Evolutionary conservation across 2,329 filamentous ascomycete species (phyloP), one percentile per base, ranked within the genome.

Genomic region (Fusarium tuaranense): DNA sequence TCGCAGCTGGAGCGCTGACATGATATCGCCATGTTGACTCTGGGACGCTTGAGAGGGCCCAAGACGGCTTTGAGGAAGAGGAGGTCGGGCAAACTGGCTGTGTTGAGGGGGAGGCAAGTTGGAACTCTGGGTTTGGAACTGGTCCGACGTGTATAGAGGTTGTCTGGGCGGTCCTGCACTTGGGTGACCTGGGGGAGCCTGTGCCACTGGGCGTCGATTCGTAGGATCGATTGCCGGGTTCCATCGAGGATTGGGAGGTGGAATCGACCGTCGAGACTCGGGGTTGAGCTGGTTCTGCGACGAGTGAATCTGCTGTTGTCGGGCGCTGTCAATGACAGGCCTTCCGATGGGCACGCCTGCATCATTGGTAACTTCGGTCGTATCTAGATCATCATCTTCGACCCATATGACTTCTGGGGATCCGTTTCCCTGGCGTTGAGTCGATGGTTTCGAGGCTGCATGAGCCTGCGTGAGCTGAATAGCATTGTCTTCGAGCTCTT

Each of bases 401-500:
- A 88, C 84, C 76, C 84, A 85, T n/a, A 84, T 83, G 53, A 84
- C 84, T 25, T 85, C 81, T 46, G 82, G 78, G 20, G 81, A 80
- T 59, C 78, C 73, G 64, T 78, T 75, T 36, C 74, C 77, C 16
- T 70, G 74, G 5, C 61, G 71, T 18, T 74, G 77, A 22, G 72
- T 78, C 18, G 74, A 77, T 55, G 63, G 66, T 46, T 78, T 79
- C 4, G 76, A 73, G 16, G 77, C 70, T 16, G 72, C 72, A 30
- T 76, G 78, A 27, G 74, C 75, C 75, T 91, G 89, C 6, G 91
- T 92, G 74, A 87, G 87, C 74, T 88, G 88, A 73, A 92, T 89
- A 44, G 91, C 91, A 78, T 88, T 88, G 77, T 88, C 88, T 79
- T 93, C 91, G 71, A 93, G 88, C 79, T 92, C 90, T 76, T 90